A percentile compares a stretch with the other conserved stretches of the same genome.
phyloP scores from a whole-genome alignment of 208 protist species.

The Trypanosoma platydactyli region DNA sequence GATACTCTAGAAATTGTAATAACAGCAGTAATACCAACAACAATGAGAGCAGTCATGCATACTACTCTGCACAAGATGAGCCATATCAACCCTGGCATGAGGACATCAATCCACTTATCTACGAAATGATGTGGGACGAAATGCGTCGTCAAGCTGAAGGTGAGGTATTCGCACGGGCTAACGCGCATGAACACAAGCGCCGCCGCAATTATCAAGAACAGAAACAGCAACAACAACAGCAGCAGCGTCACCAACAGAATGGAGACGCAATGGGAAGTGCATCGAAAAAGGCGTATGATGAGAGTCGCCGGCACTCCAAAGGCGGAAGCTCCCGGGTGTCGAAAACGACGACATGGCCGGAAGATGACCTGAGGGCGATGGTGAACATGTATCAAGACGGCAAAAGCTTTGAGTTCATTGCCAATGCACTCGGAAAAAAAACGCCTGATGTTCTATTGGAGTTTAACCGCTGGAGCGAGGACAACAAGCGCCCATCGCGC shows the following conservation, averaged over 20 bases:
- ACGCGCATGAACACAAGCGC: constrained; percentile 26
- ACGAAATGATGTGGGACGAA: constrained; percentile 92
- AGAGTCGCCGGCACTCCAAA: constrained; percentile 17
- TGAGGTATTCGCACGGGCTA: constrained; percentile 31
- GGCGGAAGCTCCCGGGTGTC: constrained; percentile 16
- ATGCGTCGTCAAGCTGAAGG: constrained; percentile 76
- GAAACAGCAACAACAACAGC: constrained; percentile 13
- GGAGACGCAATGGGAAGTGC: constrained; percentile 13
- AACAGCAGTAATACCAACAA: constrained; percentile 2
- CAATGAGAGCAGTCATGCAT: constrained; percentile 27
- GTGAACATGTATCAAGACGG: constrained; percentile 91
- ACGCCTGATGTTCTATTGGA: constrained; percentile 60
- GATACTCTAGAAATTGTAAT: background rate
- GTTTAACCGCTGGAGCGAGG: constrained; percentile 85
- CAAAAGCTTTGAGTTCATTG: constrained; percentile 92
- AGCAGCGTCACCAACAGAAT: constrained; percentile 6
- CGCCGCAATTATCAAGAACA: constrained; percentile 16
- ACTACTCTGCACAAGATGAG: constrained; percentile 46
- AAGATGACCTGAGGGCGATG: constrained; percentile 73
- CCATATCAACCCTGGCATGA: constrained; percentile 84
- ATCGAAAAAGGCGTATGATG: constrained; percentile 16
- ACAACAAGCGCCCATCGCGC: constrained; percentile 39
- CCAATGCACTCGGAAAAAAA: constrained; percentile 78
- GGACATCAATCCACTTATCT: constrained; percentile 82
- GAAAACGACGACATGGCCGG: constrained; percentile 67